Evolutionary conservation across 768 basidiomycete species (phyloP).

Genomic region (Mycena haematopus): DNA sequence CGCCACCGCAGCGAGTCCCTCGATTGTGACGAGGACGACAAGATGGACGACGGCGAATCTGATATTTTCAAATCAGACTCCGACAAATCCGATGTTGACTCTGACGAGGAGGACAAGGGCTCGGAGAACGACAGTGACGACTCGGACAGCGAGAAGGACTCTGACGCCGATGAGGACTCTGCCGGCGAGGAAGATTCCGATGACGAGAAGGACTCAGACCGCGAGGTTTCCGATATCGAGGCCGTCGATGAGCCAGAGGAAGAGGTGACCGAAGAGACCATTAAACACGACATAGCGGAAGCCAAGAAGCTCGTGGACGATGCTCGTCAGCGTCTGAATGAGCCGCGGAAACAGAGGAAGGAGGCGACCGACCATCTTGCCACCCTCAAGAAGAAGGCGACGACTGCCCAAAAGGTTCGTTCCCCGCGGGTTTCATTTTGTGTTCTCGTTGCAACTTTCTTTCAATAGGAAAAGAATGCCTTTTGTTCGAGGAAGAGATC

Average conservation of each 20-base stretch:
- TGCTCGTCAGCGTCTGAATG: constrained; percentile 43
- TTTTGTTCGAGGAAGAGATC: constrained; percentile 66
- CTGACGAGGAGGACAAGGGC: constrained; percentile 29
- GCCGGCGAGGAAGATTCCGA: constrained; percentile 1
- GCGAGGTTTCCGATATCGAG: constrained; percentile 14
- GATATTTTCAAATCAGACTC: constrained; percentile 36
- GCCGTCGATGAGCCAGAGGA: constrained; percentile 42
- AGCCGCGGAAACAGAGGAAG: constrained; percentile 45
- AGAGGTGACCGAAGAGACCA: constrained; percentile 50
- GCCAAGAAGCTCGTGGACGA: constrained; percentile 48
- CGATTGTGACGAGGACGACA: constrained; percentile 32
- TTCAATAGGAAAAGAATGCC: constrained; percentile 62
- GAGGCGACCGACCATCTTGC: constrained; percentile 42
- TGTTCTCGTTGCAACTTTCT: constrained; percentile 28
- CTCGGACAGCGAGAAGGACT: not conserved
- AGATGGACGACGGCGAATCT: constrained; percentile 24
- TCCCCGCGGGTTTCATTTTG: not conserved
- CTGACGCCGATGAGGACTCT: not conserved
- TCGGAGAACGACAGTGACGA: not conserved
- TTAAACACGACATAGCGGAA: constrained; percentile 54
- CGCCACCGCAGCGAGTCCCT: constrained; percentile 40
- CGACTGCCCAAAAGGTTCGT: constrained; percentile 49
- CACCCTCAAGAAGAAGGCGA: constrained; percentile 48
- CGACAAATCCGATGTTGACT: constrained; percentile 25
- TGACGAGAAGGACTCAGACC: not conserved